Evolutionary conservation across 2,329 filamentous ascomycete species (phyloP), one percentile per base, ranked within the genome.

Genomic region (Hypoxylon sp.): DNA sequence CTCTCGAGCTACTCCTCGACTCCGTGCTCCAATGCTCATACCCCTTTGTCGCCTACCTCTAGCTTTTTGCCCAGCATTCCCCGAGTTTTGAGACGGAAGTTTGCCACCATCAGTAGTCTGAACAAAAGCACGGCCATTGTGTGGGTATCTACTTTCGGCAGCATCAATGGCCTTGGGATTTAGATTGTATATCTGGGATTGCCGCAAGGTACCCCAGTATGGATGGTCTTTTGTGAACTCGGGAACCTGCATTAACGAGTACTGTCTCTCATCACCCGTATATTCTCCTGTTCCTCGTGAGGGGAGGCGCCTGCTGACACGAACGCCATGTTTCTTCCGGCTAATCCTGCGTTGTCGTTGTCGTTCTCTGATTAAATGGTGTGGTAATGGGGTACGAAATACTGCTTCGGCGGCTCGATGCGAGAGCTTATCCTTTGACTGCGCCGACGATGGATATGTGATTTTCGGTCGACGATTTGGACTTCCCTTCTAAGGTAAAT

Each of bases 401-500:
- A 74, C 75, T 65, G 77, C 72, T 63, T 77, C 64, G 45, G 75
- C 73, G 54, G 77, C 73, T 63, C 63, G 65, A 37, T 74, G 76
- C 43, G 76, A 72, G 34, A 69, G 71, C 39, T 68, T 70, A 46
- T 63, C 64, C 30, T 62, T 27, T 34, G 69, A 56, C 45, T 65
- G 63, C 19, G 71, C 48, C 47, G 71, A 61, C 48, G 72, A 64
- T 50, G 73, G 71, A 56, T 75, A 63, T 59, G 74, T 75, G 69
- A 77, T 74, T 69, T 73, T 78, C 46, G 78, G 77, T 68, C 74
- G 78, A 75, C 75, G 73, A 76, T 77, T 74, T 74, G 76, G 76
- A 76, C 76, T 79, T 75, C 78, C 79, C 73, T 79, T 78, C 78
- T 80, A 81, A 78, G 80, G 77, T 77, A 81, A 77, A 77, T 76